Evolutionary conservation across 495 filamentous ascomycete genomes (phyloP), one percentile per base, ranked within the genome.

Genomic region (Penicillium steckii): DNA sequence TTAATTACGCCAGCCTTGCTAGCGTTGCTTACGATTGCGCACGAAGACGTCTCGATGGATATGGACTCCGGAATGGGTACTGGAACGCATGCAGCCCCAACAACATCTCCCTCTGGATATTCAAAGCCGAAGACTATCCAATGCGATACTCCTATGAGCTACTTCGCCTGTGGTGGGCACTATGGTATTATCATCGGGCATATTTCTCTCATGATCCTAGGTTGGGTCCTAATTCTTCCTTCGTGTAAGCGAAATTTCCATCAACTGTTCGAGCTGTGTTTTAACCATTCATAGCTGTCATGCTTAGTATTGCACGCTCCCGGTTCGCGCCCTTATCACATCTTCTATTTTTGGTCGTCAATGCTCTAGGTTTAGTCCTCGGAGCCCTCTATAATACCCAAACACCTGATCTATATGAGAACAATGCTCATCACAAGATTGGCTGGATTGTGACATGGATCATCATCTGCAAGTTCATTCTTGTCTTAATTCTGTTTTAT

Each of bases 401-500:
- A 42, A 96, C 91, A 0, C 91, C 91, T 2, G 90, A 96, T 66
- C 71, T 98, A 1, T 97, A 97, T 62, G 81, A 84, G 43, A 86
- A 89, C 63, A 95, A 96, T 64, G 81, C 87, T 5, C 95, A 97
- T 64, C 85, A 90, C 70, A 91, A 87, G 68, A 78, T 93, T 42
- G 94, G 94, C 26, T 97, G 94, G 94, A 75, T 89, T 33, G 78
- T 87, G 27, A 91, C 88, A 9, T 88, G 81, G 74, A 75, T 91
- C 12, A 74, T 88, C 12, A 71, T n/a, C 75, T 29, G 81, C 76
- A 23, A 96, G 72, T 79, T 85, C 8, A 49, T 86, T 12, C 73
- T 95, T 60, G 80, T 83, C 17, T 65, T 95, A 41, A 67, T 93
- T 40, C 80, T 81, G 32, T 53, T 69, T 24, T 79, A 78, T 40